Base-by-base conservation (phyloP, 208 protist genomes). In the Angomonas ambiguus region DNA sequence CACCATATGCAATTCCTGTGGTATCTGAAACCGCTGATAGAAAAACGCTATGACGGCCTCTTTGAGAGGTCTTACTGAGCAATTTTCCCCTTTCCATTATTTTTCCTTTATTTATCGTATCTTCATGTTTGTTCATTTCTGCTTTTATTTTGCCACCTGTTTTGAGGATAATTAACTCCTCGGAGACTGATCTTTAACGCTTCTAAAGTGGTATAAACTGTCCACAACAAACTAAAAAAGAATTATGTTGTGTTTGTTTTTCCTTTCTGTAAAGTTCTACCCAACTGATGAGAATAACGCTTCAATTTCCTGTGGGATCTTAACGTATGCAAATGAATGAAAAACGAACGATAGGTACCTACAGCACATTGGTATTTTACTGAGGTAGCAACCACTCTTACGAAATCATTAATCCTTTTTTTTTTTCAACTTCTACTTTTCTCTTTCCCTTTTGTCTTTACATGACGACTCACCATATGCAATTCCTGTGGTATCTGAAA, bases 231-330 rank as follows among this genome's bases (percentile, higher is more conserved):
- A n/a, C n/a, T n/a, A n/a, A n/a, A n/a, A n/a, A n/a, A n/a, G n/a
- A n/a, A n/a, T n/a, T n/a, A n/a, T n/a, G n/a, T n/a, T n/a, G n/a
- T n/a, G n/a, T n/a, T n/a, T n/a, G n/a, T n/a, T n/a, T n/a, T n/a
- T n/a, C n/a, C n/a, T n/a, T n/a, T n/a, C n/a, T n/a, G n/a, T n/a
- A n/a, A n/a, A n/a, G n/a, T n/a, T n/a, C 16, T 22, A n/a, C n/a
- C n/a, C 5, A 62, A 2, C 10, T 62, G 57, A 62, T 62, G 57
- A 62, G 11, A 27, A 62, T 45, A 62, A 35, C 31, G 31, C 32
- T 62, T 62, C 57, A 48, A 48, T 48, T 55, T 62, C 57, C 57
- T 62, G 57, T 62, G 57, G 57, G 57, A 62, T 62, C 57, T 35
- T 31, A 62, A 41, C 27, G 24, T 10, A 38, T 34, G 11, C 4